These are phyloP conservation scores for Chaetomiaceae sp. DNA, from an alignment of 2,329 filamentous ascomycete genomes.

Conservation along the genomic window DNA sequence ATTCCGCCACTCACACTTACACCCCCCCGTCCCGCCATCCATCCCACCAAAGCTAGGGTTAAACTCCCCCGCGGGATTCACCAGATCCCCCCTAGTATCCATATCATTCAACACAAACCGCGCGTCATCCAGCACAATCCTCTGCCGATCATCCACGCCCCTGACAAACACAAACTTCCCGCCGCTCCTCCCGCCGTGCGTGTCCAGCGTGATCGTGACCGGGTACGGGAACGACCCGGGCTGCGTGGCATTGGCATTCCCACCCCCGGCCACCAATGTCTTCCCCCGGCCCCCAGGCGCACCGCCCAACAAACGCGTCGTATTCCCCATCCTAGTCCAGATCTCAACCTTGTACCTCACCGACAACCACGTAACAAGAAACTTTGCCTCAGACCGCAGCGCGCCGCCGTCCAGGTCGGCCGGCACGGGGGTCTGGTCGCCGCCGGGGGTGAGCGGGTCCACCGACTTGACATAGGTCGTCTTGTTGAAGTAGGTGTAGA, in stretches of 20 bases:
- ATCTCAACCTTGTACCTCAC: constrained; percentile 61
- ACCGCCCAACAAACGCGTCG: constrained; percentile 29
- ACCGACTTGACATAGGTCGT: constrained; percentile 72
- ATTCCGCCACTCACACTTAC: constrained; percentile 58
- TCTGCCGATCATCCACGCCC: constrained; percentile 43
- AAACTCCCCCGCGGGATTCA: constrained; percentile 46
- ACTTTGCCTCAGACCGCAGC: constrained; percentile 47
- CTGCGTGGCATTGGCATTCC: constrained; percentile 32
- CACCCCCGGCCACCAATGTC: constrained; percentile 20
- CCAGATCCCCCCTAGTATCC: constrained; percentile 44
- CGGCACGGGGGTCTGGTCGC: constrained; percentile 29
- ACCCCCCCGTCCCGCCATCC: constrained; percentile 60
- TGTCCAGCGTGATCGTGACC: constrained; percentile 55
- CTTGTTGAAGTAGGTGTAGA: constrained; percentile 88
- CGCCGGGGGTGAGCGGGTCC: neutral
- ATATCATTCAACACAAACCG: constrained; percentile 47
- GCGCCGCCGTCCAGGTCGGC: constrained; percentile 53
- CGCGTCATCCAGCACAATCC: constrained; percentile 40
- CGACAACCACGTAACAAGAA: constrained; percentile 54
- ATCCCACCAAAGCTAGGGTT: constrained; percentile 52
- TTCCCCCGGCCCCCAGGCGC: constrained; percentile 29
- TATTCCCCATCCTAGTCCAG: constrained; percentile 52
- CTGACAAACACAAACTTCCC: constrained; percentile 53
- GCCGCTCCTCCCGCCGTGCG: constrained; percentile 52
- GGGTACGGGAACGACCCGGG: constrained; percentile 62